Evolutionary conservation across 306 rosid genomes (phyloP).

Genomic region (Vigna unguiculata): DNA sequence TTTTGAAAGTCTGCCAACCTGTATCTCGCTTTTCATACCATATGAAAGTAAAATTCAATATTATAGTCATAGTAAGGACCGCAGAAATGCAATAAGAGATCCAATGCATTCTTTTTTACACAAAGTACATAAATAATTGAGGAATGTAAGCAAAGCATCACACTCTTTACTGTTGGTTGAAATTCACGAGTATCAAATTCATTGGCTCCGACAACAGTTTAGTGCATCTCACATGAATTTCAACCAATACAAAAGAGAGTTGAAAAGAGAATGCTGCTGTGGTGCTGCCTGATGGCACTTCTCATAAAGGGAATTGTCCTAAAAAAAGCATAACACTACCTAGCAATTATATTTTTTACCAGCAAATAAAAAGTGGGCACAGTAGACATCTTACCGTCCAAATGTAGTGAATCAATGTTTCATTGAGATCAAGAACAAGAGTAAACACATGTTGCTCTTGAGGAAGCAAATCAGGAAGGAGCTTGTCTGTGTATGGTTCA

Average conservation of each 20-base stretch:
- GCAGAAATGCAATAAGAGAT: constrained; percentile 9
- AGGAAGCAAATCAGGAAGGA: constrained; percentile 97
- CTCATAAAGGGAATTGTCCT: neutral
- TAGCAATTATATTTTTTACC: neutral
- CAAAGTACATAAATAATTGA: constrained; percentile 15
- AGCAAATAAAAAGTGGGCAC: neutral
- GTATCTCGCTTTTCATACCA: constrained; percentile 80
- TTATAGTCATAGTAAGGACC: constrained; percentile 33
- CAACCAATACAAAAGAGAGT: neutral
- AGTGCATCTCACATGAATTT: neutral
- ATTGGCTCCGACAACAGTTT: neutral
- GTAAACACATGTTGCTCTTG: constrained; percentile 84
- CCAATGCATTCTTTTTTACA: constrained; percentile 20
- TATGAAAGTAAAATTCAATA: constrained; percentile 41
- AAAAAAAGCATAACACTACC: neutral
- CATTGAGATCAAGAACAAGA: constrained; percentile 95
- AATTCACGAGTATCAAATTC: neutral
- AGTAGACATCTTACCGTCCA: constrained; percentile 79
- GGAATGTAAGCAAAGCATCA: neutral
- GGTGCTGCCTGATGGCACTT: neutral
- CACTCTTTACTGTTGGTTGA: neutral
- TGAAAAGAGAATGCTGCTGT: neutral
- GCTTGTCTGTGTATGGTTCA: constrained; percentile 91
- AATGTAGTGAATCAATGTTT: constrained; percentile 83
- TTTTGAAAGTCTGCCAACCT: constrained; percentile 96